These are phyloP conservation scores for Sarcodon sp. DNA, from an alignment of 768 basidiomycete genomes.

Conservation along the genomic window DNA sequence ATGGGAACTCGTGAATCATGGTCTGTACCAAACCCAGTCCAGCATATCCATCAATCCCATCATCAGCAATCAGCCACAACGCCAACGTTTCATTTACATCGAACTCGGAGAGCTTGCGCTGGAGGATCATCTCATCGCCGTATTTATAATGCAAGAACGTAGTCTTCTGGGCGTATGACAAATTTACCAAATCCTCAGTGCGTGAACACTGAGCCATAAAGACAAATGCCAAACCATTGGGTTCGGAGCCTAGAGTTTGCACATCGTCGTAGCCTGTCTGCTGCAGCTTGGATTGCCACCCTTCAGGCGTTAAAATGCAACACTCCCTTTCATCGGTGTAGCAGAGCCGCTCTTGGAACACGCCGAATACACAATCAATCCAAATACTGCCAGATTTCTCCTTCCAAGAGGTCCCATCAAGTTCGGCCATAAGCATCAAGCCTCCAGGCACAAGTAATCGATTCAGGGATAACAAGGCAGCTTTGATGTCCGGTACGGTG, in stretches of 20 bases:
- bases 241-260: too few relatives aligned
- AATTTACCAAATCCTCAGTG: background rate
- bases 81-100: conserved; percentile 6
- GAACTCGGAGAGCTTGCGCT: conserved; percentile 4
- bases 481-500: conserved; percentile 4
- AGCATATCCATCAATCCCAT: conserved; percentile 18
- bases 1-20: conserved; percentile 17
- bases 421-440: conserved; percentile 5
- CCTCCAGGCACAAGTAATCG: conserved; percentile 10
- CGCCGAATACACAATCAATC: conserved; percentile 5
- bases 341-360: conserved; percentile 9
- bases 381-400: background rate
- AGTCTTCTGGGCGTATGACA: too few relatives aligned
- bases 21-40: conserved; percentile 18
- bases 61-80: conserved; percentile 17
- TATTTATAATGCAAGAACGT: conserved; percentile 6
- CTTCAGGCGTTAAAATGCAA: conserved; percentile 1
- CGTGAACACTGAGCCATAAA: background rate
- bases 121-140: conserved; percentile 10
- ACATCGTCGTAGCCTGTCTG: background rate
- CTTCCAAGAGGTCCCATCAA: conserved; percentile 1
- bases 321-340: conserved; percentile 2
- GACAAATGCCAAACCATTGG: background rate
- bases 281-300: conserved; percentile 1
- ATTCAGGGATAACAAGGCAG: conserved; percentile 3